Conservation (phyloP, 495 filamentous ascomycete species). For the Neurospora cerealis region DNA sequence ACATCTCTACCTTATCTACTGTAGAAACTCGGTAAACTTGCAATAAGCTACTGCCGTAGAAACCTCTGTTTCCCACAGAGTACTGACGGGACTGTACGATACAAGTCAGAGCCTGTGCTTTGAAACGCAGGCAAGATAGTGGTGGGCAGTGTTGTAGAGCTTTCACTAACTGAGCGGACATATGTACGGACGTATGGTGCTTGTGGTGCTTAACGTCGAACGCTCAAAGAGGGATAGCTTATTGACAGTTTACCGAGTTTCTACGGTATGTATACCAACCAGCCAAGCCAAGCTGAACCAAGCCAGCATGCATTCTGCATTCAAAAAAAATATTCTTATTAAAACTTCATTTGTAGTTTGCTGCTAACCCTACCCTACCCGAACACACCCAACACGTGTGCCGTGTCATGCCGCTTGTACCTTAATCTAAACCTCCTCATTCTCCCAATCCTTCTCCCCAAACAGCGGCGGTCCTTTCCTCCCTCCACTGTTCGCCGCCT, state of each 20-base stretch:
- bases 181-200: too few relatives aligned
- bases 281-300: neutral
- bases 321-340: neutral
- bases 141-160: too few relatives aligned
- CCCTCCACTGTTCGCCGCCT: slow-evolving; percentile 39
- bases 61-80: too few relatives aligned
- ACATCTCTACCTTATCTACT: neutral
- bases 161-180: too few relatives aligned
- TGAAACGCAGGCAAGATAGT: too few relatives aligned
- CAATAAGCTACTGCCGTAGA: too few relatives aligned
- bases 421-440: slow-evolving; percentile 31
- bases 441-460: slow-evolving; percentile 40
- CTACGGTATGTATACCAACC: neutral
- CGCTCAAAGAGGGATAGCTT: too few relatives aligned
- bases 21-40: too few relatives aligned
- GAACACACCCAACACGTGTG: neutral
- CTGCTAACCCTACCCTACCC: neutral
- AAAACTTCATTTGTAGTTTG: neutral
- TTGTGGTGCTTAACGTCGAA: too few relatives aligned
- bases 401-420: slow-evolving; percentile 20
- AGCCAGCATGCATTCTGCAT: neutral
- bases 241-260: too few relatives aligned
- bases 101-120: too few relatives aligned
- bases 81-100: too few relatives aligned
- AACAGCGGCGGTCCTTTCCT: slow-evolving; percentile 28